Base-by-base conservation (phyloP, 2,329 filamentous ascomycete species). In the Alternaria metachromatica region DNA sequence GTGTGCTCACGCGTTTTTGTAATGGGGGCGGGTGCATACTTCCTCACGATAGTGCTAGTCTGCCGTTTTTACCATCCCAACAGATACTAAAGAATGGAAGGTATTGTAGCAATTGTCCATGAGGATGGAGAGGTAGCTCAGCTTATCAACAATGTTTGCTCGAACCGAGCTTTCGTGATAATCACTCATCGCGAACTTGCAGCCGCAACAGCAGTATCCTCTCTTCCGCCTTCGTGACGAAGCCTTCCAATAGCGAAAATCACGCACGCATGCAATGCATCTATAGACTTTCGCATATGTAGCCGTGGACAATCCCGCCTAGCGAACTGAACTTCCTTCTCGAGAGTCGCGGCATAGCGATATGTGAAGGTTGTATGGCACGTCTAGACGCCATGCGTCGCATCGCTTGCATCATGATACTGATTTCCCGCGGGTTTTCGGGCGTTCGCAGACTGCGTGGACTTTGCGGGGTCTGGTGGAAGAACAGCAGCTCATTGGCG, bases 181-280 rank as follows among this genome's bases (percentile, higher is more conserved):
- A 60, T 23, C 58, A 37, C 44, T 15, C 25, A 64, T 55, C 57
- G 55, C 51, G 55, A 26, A 37, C n/a, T 18, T 46, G 60, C 55
- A 59, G 7, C 41, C 23, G 45, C 45, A 41, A n/a, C 57, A 18
- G 37, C 9, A 2, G 37, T 41, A 18, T 1, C 37, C 37, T 41
- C 58, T 57, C 44, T 44, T 33, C 15, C 21, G 56, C 55, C 58
- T 41, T 56, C 37, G 26, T 13, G 43, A 41, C 33, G 44, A 58
- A 56, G 33, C 60, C 60, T 67, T 69, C 74, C 72, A 76, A 76
- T 76, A 54, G 74, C 73, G 67, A 72, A 75, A 76, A 68, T 74
- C 65, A 73, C 74, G 69, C 74, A 76, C 72, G 69, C 74, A 76
- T 72, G 71, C 67, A 70, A 70, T 70, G 62, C 60, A 60, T 56